Percentiles rank a stretch among this genome's conserved stretches.
Conservation (phyloP, 1,139 yeast species). For the Meyerozyma athensensis region DNA sequence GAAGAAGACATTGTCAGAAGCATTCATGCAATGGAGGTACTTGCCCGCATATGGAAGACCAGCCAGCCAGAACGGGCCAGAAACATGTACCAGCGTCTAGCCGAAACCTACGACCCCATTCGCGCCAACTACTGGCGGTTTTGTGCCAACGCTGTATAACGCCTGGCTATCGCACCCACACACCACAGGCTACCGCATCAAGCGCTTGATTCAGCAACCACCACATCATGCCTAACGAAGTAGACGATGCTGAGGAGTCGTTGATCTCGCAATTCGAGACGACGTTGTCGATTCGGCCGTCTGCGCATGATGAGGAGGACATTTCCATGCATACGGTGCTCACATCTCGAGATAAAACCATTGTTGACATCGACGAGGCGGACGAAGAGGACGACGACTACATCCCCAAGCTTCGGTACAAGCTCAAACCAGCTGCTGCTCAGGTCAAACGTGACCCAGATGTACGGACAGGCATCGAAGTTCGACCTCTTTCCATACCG, state of each 20-base stretch:
- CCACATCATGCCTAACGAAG: not conserved
- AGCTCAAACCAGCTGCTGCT: constrained; percentile 6
- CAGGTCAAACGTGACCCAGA: constrained; percentile 5
- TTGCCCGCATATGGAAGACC: constrained; percentile 47
- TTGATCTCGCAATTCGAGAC: constrained; percentile 47
- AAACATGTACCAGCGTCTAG: constrained; percentile 45
- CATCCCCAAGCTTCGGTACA: constrained; percentile 28
- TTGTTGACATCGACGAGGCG: constrained; percentile 27
- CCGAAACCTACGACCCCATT: constrained; percentile 57
- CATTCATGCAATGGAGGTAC: constrained; percentile 61
- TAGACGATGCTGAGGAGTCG: constrained; percentile 42
- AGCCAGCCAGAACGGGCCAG: constrained; percentile 28
- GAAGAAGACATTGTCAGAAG: constrained; percentile 36
- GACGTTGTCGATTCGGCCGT: constrained; percentile 40
- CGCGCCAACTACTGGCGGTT: constrained; percentile 63
- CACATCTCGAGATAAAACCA: constrained; percentile 25
- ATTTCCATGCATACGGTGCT: constrained; percentile 40
- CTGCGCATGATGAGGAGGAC: constrained; percentile 31
- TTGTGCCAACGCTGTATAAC: not conserved
- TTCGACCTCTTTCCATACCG: not conserved
- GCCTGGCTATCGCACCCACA: not conserved
- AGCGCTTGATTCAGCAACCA: constrained; percentile 2
- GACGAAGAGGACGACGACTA: constrained; percentile 31
- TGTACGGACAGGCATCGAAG: constrained; percentile 2
- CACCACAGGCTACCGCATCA: not conserved